Percentiles rank a stretch among this genome's conserved stretches.
Conservation (phyloP, 768 basidiomycete species). For the Cyclocybe aegerita region DNA sequence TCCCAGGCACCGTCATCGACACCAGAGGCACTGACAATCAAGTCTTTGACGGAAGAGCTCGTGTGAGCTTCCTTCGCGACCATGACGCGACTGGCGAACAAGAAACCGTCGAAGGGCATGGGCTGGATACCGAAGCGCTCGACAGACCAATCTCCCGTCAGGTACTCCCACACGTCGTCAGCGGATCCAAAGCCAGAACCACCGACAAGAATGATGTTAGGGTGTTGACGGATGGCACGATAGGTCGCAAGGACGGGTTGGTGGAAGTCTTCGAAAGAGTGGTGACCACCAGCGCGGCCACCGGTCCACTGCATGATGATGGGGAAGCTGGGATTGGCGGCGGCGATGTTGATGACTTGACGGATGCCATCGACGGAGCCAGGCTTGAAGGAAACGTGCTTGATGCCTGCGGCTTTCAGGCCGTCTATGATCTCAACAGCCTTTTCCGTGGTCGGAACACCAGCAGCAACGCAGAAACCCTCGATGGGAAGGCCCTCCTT, state of each 20-base stretch:
- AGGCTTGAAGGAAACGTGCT: conserved; percentile 97
- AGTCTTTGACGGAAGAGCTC: conserved; percentile 89
- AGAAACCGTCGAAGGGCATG: conserved; percentile 98
- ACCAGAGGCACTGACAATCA: conserved; percentile 93
- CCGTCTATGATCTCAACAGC: conserved; percentile 93
- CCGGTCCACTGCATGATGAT: conserved; percentile 99
- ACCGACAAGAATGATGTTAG: conserved; percentile 87
- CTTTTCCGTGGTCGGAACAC: conserved; percentile 95
- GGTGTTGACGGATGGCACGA: conserved; percentile 81
- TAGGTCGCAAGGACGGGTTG: conserved; percentile 93
- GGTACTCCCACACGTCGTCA: conserved; percentile 95
- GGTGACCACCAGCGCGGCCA: conserved; percentile 97
- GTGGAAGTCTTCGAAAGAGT: conserved; percentile 98
- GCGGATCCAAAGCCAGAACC: conserved; percentile 97
- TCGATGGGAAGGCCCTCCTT: conserved; percentile 94
- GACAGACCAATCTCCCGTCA: conserved; percentile 94
- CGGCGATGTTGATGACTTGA: conserved; percentile 95
- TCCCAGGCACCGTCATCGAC: conserved; percentile 92
- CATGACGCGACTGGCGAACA: conserved; percentile 97
- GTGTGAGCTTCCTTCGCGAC: conserved; percentile 99
- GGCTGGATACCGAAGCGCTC: conserved; percentile 79
- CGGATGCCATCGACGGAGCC: conserved; percentile 97
- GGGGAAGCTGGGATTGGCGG: conserved; percentile 92
- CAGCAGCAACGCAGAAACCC: conserved; percentile 99
- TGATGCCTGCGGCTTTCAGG: conserved; percentile 81